Percentiles rank a stretch among this genome's conserved stretches.
Conservation (phyloP, 2,329 filamentous ascomycete species). For the Biscogniauxia mediterranea region DNA sequence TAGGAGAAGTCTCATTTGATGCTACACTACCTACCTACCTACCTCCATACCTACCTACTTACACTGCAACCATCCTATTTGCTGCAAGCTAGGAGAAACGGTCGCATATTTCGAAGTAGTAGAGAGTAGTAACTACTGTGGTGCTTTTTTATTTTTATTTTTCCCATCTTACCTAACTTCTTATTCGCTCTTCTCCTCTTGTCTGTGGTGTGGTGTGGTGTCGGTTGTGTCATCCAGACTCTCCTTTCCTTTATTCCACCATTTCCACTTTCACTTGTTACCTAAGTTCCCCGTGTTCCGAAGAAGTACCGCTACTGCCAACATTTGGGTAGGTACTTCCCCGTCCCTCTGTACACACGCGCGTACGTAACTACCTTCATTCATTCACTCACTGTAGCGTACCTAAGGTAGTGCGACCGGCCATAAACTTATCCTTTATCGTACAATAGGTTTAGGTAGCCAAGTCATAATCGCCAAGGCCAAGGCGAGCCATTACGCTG, state of each 20-base stretch:
- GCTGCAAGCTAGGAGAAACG: neutral
- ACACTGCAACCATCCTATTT: too few species aligned
- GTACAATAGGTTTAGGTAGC: neutral
- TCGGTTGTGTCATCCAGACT: too few species aligned
- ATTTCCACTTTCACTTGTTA: neutral
- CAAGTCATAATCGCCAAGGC: neutral
- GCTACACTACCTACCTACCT: too few species aligned
- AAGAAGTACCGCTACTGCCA: neutral
- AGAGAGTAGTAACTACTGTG: neutral
- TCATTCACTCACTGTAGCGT: neutral
- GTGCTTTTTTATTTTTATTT: neutral
- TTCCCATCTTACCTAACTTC: too few species aligned
- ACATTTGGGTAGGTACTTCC: neutral
- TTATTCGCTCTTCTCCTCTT: too few species aligned
- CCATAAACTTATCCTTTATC: neutral
- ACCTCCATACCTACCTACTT: too few species aligned
- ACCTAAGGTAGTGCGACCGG: too few species aligned
- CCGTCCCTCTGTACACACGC: neutral
- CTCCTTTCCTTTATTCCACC: too few species aligned
- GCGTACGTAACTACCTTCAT: too few species aligned
- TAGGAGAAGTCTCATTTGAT: neutral
- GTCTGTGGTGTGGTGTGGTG: too few species aligned
- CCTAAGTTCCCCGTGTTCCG: neutral
- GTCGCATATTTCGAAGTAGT: too few species aligned
- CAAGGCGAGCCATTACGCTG: constrained; percentile 3